These are phyloP conservation scores for Maudiozyma pseudohumilis DNA, from an alignment of 805 yeast species.

Conservation along the genomic window DNA sequence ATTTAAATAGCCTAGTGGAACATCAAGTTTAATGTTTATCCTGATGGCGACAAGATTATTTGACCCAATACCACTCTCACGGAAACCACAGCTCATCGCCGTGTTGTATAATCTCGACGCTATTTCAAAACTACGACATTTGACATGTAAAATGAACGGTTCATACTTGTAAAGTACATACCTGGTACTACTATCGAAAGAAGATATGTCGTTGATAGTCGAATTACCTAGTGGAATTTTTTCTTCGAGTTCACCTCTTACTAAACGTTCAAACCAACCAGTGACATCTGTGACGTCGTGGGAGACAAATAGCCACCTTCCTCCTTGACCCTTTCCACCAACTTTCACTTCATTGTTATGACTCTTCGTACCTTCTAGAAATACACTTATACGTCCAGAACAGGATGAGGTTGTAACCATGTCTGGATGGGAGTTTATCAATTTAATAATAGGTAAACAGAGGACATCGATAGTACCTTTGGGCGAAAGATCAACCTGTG, in stretches of 20 bases:
- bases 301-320: conserved; percentile 73
- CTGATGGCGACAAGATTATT: conserved; percentile 72
- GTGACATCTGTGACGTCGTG: conserved; percentile 46
- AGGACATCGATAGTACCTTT: conserved; percentile 75
- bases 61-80: conserved; percentile 80
- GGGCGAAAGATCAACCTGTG: conserved; percentile 62
- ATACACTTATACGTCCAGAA: conserved; percentile 78
- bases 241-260: conserved; percentile 9
- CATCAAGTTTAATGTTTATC: conserved; percentile 55
- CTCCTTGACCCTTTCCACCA: conserved; percentile 82
- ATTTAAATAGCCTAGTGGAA: conserved; percentile 57
- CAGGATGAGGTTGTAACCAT: conserved; percentile 86
- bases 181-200: conserved; percentile 24
- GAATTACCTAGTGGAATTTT: neutral
- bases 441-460: conserved; percentile 60
- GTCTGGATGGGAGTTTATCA: conserved; percentile 52
- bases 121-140: conserved; percentile 49
- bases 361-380: conserved; percentile 59
- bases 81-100: conserved; percentile 78
- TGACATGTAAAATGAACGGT: conserved; percentile 76
- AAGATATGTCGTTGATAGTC: conserved; percentile 15
- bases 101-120: conserved; percentile 56
- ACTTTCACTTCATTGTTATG: conserved; percentile 31
- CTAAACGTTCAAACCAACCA: conserved; percentile 37
- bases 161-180: conserved; percentile 70